phyloP scores from a whole-genome alignment of 2,329 filamentous ascomycete species.

The Whalleya microplaca region DNA sequence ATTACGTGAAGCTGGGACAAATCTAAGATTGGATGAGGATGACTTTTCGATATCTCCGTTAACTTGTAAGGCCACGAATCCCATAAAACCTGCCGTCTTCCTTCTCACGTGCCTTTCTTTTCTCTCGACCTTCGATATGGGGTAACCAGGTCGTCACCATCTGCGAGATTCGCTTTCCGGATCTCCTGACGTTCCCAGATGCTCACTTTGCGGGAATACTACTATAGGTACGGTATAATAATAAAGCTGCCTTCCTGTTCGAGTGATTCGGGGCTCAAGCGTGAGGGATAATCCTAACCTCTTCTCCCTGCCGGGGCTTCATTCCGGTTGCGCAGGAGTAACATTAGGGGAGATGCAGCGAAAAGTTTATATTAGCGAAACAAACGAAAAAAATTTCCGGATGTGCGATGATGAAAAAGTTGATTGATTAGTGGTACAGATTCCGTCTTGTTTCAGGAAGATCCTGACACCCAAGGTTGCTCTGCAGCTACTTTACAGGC shows the following conservation, averaged over 20 bases:
- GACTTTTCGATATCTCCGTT: too few relatives aligned
- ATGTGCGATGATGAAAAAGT: neutral
- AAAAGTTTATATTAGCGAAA: too few relatives aligned
- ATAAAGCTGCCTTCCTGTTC: neutral
- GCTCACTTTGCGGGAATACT: neutral
- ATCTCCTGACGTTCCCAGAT: neutral
- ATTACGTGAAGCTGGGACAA: slow-evolving; percentile 10
- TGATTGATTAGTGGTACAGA: neutral
- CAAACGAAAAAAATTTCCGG: too few relatives aligned
- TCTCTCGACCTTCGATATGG: neutral
- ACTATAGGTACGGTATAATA: neutral
- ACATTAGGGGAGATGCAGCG: neutral
- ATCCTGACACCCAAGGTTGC: neutral
- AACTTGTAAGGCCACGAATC: too few relatives aligned
- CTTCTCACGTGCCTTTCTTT: neutral
- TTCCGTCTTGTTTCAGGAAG: neutral
- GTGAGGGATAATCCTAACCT: neutral
- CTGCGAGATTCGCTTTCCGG: neutral
- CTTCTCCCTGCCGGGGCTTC: neutral
- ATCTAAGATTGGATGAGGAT: slow-evolving; percentile 5
- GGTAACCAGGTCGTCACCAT: neutral
- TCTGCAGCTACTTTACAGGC: neutral
- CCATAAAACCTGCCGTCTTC: too few relatives aligned
- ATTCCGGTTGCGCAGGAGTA: neutral
- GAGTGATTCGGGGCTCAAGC: neutral